Evolutionary conservation across 1,139 yeast genomes (phyloP).

Genomic region (Taphrina betulina): DNA sequence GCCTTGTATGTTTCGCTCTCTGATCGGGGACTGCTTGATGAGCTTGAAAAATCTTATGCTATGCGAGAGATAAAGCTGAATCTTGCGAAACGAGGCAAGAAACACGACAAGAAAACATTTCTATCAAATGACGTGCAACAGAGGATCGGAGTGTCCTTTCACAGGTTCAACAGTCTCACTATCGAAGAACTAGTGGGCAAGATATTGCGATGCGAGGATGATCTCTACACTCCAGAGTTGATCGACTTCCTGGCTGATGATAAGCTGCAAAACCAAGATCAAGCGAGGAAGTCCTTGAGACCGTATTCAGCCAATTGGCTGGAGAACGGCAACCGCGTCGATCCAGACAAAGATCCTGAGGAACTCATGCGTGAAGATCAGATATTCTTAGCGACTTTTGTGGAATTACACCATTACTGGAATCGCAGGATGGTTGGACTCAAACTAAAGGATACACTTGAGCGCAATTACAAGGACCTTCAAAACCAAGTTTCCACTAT

Average conservation of each 20-base stretch:
- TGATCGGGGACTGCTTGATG: slow-evolving; percentile 70
- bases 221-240: slow-evolving; percentile 65
- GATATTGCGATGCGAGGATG: slow-evolving; percentile 73
- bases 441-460: slow-evolving; percentile 63
- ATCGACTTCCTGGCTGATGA: slow-evolving; percentile 80
- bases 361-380: slow-evolving; percentile 79
- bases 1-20: slow-evolving; percentile 56
- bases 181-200: slow-evolving; percentile 65
- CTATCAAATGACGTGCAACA: slow-evolving; percentile 75
- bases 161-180: slow-evolving; percentile 63
- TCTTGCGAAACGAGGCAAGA: slow-evolving; percentile 43
- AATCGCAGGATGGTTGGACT: slow-evolving; percentile 77
- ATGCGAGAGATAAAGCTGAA: slow-evolving; percentile 54
- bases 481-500: slow-evolving; percentile 60
- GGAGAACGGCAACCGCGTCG: slow-evolving; percentile 42
- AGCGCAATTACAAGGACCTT: slow-evolving; percentile 71
- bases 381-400: slow-evolving; percentile 72
- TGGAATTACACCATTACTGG: slow-evolving; percentile 82
- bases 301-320: slow-evolving; percentile 67
- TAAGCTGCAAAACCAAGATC: slow-evolving; percentile 32
- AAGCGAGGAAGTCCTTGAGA: slow-evolving; percentile 47
- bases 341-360: slow-evolving; percentile 58
- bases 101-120: slow-evolving; percentile 55
- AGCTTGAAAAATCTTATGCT: slow-evolving; percentile 75
- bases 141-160: slow-evolving; percentile 89